Conservation (phyloP, 2,329 filamentous ascomycete species). For the Aphanoascus verrucosus region DNA sequence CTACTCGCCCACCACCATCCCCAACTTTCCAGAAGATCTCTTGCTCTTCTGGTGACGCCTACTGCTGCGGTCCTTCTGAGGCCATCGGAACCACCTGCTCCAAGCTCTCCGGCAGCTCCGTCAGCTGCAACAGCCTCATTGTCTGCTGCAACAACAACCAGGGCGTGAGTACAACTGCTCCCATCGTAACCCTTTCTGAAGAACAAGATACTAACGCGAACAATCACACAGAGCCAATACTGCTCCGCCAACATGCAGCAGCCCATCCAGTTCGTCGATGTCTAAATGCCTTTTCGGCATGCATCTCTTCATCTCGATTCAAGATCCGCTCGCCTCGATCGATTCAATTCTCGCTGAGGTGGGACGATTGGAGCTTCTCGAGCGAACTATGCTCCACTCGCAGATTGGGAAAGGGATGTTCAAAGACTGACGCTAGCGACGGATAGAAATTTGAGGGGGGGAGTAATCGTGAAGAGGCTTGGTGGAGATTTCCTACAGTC, state of each 20-base stretch:
- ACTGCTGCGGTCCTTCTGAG: constrained; percentile 12
- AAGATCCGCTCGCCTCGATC: constrained; percentile 6
- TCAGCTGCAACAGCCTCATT: constrained; percentile 16
- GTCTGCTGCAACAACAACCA: constrained; percentile 17
- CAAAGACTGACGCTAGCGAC: not conserved
- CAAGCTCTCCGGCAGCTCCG: constrained; percentile 11
- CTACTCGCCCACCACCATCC: constrained; percentile 6
- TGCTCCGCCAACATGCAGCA: constrained; percentile 14
- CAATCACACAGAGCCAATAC: constrained; percentile 9
- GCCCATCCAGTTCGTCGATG: constrained; percentile 11
- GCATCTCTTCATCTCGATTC: not conserved
- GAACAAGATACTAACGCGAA: not conserved
- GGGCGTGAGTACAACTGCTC: constrained; percentile 8
- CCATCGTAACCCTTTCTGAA: not conserved
- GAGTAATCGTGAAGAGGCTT: not conserved
- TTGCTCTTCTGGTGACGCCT: constrained; percentile 13
- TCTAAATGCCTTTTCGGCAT: constrained; percentile 10
- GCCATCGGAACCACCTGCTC: constrained; percentile 13
- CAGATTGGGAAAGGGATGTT: not conserved
- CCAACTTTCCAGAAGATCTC: constrained; percentile 4
- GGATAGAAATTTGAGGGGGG: not conserved
- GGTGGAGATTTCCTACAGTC: constrained; percentile 11
- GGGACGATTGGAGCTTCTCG: constrained; percentile 7
- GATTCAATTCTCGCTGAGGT: constrained; percentile 2
- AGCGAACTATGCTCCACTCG: constrained; percentile 7